phyloP scores from a whole-genome alignment of 106 monocot species.

The Alisma plantagoaquatica region DNA sequence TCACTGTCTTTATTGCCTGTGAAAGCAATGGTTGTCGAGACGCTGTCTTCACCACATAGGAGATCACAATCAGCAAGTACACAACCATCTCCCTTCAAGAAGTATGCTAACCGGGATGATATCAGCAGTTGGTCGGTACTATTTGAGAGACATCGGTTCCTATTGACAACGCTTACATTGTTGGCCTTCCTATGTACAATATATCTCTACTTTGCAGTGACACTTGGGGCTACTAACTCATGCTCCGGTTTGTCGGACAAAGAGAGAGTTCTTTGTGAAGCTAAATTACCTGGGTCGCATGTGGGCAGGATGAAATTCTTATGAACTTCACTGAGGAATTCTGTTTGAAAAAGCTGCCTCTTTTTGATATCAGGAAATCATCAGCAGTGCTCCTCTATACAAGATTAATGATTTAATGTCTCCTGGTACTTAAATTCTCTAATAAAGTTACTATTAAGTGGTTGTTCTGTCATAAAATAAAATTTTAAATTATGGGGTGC shows the following conservation, averaged over 20 bases:
- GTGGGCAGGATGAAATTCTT: slow-evolving; percentile 57
- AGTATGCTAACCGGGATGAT: slow-evolving; percentile 36
- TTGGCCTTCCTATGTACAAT: slow-evolving; percentile 70
- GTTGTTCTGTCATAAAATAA: too few relatives aligned
- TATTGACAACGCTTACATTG: slow-evolving; percentile 55
- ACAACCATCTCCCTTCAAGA: slow-evolving; percentile 28
- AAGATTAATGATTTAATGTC: too few relatives aligned
- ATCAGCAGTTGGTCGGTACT: slow-evolving; percentile 50
- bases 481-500: too few relatives aligned
- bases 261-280: slow-evolving; percentile 49
- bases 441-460: too few relatives aligned
- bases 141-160: slow-evolving; percentile 68
- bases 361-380: too few relatives aligned
- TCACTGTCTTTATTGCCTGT: too few relatives aligned
- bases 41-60: slow-evolving; percentile 65
- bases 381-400: too few relatives aligned
- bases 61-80: slow-evolving; percentile 41
- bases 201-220: slow-evolving; percentile 89
- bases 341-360: too few relatives aligned
- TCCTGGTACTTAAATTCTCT: too few relatives aligned
- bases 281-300: slow-evolving; percentile 32
- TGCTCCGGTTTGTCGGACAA: slow-evolving; percentile 51
- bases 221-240: slow-evolving; percentile 31
- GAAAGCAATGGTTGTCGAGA: slow-evolving; percentile 51
- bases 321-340: too few relatives aligned